Conservation (phyloP, 2,329 filamentous ascomycete species). For the Microdochium bolleyi region DNA sequence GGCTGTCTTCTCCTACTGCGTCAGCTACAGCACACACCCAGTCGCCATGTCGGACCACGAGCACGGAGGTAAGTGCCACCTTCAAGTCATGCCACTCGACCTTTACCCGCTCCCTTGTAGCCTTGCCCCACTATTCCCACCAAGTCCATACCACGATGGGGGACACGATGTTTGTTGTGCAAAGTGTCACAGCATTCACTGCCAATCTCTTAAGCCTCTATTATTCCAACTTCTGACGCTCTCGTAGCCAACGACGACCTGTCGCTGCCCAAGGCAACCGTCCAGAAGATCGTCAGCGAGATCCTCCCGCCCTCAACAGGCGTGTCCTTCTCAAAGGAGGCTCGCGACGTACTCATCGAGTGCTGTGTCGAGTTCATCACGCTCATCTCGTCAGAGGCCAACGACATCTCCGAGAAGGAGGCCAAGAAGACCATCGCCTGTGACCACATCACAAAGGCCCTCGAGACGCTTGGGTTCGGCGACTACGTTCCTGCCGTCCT, state of each 20-base stretch:
- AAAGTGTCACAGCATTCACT: too few relatives aligned
- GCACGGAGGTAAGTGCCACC: slow-evolving; percentile 46
- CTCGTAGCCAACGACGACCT: slow-evolving; percentile 52
- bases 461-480: slow-evolving; percentile 85
- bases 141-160: neutral
- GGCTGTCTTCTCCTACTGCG: too few relatives aligned
- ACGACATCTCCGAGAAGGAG: slow-evolving; percentile 97
- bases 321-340: slow-evolving; percentile 88
- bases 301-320: slow-evolving; percentile 72
- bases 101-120: neutral
- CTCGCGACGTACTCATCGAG: slow-evolving; percentile 90
- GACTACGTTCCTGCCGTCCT: slow-evolving; percentile 84
- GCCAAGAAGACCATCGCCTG: slow-evolving; percentile 98
- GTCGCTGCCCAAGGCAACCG: slow-evolving; percentile 59
- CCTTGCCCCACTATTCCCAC: neutral
- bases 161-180: too few relatives aligned
- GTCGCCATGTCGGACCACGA: slow-evolving; percentile 56
- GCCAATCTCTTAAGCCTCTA: too few relatives aligned
- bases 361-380: slow-evolving; percentile 99
- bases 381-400: slow-evolving; percentile 94
- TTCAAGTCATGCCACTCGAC: neutral
- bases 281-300: slow-evolving; percentile 86
- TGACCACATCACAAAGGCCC: slow-evolving; percentile 92
- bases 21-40: too few relatives aligned
- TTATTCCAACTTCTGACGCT: neutral